Conservation (phyloP, 2,329 filamentous ascomycete genomes). For the Xylaria digitata region DNA sequence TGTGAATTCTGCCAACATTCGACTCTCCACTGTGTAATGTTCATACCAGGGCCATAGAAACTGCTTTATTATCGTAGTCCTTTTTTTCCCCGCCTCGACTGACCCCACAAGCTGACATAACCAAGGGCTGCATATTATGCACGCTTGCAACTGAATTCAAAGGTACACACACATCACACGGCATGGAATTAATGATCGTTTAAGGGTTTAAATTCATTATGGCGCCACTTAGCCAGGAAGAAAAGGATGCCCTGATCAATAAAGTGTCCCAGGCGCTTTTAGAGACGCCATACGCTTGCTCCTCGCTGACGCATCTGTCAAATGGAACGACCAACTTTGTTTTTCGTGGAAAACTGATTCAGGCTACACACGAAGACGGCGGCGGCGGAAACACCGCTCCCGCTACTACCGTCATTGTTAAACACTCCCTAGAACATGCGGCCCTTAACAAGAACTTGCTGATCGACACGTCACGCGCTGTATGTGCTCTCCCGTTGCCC, state of each 20-base stretch:
- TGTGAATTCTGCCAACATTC: too few species aligned
- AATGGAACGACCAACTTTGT: conserved; percentile 57
- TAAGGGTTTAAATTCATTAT: not conserved
- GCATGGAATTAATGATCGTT: not conserved
- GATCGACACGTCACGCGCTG: conserved; percentile 51
- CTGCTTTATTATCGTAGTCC: conserved; percentile 11
- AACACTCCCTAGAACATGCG: conserved; percentile 51
- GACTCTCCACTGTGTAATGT: not conserved
- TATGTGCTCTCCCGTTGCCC: not conserved
- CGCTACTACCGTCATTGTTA: conserved; percentile 51
- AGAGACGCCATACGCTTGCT: conserved; percentile 49
- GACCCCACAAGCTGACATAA: conserved; percentile 7
- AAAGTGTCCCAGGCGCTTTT: conserved; percentile 18
- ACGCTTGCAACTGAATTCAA: not conserved
- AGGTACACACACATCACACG: not conserved
- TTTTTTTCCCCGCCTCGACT: not conserved
- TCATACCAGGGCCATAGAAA: conserved; percentile 34
- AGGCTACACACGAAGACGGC: conserved; percentile 43
- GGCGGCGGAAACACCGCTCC: not conserved
- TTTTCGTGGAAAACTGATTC: conserved; percentile 52
- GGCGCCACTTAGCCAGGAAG: conserved; percentile 15
- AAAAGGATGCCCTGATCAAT: conserved; percentile 3
- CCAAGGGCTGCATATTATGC: too few species aligned
- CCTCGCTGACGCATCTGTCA: conserved; percentile 50
- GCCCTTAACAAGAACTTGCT: conserved; percentile 52